Percentiles rank a stretch among this genome's conserved stretches.
Evolutionary conservation across 2,329 filamentous ascomycete genomes (phyloP).

Genomic region (Paecilomyces formosus): DNA sequence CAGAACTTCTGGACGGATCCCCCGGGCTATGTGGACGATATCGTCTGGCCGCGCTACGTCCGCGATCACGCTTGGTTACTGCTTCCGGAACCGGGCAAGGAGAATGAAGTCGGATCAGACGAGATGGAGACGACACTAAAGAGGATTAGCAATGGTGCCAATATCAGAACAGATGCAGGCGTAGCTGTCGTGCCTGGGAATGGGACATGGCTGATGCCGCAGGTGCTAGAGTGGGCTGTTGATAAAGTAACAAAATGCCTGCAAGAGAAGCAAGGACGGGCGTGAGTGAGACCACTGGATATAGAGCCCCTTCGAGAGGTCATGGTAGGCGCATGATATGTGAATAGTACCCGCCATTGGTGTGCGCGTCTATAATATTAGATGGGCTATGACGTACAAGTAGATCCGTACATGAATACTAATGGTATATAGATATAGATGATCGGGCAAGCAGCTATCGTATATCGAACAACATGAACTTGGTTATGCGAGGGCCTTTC

Average conservation of each 20-base stretch:
- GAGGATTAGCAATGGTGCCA: constrained; percentile 24
- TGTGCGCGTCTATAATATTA: neutral
- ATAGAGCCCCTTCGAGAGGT: neutral
- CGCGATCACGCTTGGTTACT: constrained; percentile 77
- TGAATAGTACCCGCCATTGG: neutral
- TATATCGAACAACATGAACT: too few relatives aligned
- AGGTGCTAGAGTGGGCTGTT: constrained; percentile 62
- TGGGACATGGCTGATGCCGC: constrained; percentile 53
- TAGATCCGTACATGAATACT: neutral
- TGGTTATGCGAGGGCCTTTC: too few relatives aligned
- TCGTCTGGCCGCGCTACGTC: constrained; percentile 95
- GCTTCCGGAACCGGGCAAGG: constrained; percentile 57
- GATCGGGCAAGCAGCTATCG: too few relatives aligned
- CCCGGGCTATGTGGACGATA: constrained; percentile 82
- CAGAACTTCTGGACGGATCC: constrained; percentile 94
- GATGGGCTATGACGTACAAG: neutral
- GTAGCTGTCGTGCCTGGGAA: constrained; percentile 41
- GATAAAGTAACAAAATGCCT: constrained; percentile 46
- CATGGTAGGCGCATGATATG: neutral
- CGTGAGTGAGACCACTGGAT: neutral
- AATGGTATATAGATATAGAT: neutral
- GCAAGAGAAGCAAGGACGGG: constrained; percentile 2
- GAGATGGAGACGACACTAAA: constrained; percentile 18
- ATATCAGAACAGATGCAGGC: constrained; percentile 39
- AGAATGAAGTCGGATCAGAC: constrained; percentile 38